Evolutionary conservation across 768 basidiomycete species (phyloP).

Genomic region (Amanita brunnescens): DNA sequence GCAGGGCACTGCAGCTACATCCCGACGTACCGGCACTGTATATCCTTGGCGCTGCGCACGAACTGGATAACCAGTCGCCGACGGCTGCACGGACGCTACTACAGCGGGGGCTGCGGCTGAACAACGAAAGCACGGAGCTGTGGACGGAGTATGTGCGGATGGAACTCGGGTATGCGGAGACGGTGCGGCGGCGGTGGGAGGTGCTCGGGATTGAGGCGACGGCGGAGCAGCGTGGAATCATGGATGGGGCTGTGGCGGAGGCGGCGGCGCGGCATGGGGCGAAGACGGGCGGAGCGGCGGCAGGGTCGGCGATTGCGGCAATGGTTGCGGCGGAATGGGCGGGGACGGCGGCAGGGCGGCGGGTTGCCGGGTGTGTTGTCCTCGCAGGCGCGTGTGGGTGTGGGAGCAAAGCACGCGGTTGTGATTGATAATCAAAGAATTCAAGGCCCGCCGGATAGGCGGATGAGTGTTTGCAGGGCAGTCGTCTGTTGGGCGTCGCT

Average conservation of each 20-base stretch:
- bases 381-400: constrained; percentile 1
- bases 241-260: not conserved
- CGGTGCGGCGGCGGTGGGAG: constrained; percentile 69
- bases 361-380: not conserved
- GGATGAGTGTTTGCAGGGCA: not conserved
- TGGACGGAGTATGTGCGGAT: constrained; percentile 91
- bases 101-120: constrained; percentile 78
- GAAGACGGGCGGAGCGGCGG: not conserved
- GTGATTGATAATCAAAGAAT: constrained; percentile 4
- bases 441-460: not conserved
- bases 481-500: not conserved
- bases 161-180: constrained; percentile 82
- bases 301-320: not conserved
- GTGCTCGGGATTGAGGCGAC: constrained; percentile 31
- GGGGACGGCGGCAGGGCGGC: not conserved
- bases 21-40: constrained; percentile 72
- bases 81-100: constrained; percentile 77
- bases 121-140: constrained; percentile 61
- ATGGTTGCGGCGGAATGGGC: not conserved
- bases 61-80: constrained; percentile 63
- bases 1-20: constrained; percentile 80
- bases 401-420: not conserved
- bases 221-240: not conserved
- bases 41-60: constrained; percentile 78
- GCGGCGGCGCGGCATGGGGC: not conserved